Evolutionary conservation across 208 protist genomes (phyloP).

Genomic region (Novymonas esmeraldas): DNA sequence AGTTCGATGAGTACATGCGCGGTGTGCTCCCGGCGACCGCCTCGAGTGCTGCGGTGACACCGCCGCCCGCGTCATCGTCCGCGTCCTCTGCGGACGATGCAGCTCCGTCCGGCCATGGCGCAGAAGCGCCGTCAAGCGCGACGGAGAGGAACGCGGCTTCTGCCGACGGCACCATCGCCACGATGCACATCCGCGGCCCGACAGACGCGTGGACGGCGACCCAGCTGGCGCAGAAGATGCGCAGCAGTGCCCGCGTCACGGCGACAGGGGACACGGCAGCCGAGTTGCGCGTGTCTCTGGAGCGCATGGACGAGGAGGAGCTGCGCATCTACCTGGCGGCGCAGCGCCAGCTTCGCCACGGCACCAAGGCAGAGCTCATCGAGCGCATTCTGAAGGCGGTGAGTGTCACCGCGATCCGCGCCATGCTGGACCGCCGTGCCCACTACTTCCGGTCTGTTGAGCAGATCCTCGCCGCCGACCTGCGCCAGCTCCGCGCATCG

Average conservation of each 20-base stretch:
- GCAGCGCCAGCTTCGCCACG: slow-evolving; percentile 85
- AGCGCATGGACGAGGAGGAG: slow-evolving; percentile 84
- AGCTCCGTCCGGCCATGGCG: not conserved
- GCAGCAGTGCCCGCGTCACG: slow-evolving; percentile 19
- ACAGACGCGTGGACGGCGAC: slow-evolving; percentile 80
- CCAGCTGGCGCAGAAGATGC: slow-evolving; percentile 61
- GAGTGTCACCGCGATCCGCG: slow-evolving; percentile 54
- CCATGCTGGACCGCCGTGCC: slow-evolving; percentile 76
- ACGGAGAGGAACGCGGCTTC: not conserved
- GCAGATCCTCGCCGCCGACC: slow-evolving; percentile 71
- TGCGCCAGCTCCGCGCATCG: slow-evolving; percentile 47
- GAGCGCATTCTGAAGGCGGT: slow-evolving; percentile 70
- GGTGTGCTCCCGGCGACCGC: slow-evolving; percentile 55
- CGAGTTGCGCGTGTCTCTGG: slow-evolving; percentile 49
- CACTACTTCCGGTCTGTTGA: slow-evolving; percentile 91
- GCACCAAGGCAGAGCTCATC: slow-evolving; percentile 70
- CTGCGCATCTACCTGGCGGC: slow-evolving; percentile 88
- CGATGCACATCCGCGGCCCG: slow-evolving; percentile 85
- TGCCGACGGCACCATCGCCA: slow-evolving; percentile 17
- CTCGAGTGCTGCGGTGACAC: not conserved
- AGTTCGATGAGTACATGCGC: slow-evolving; percentile 87
- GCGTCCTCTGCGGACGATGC: not conserved
- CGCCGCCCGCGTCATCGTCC: not conserved
- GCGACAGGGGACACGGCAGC: slow-evolving; percentile 35
- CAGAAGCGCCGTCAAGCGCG: not conserved